phyloP scores from a whole-genome alignment of 148 eudicot species.

The Vaccinium corymbosum region DNA sequence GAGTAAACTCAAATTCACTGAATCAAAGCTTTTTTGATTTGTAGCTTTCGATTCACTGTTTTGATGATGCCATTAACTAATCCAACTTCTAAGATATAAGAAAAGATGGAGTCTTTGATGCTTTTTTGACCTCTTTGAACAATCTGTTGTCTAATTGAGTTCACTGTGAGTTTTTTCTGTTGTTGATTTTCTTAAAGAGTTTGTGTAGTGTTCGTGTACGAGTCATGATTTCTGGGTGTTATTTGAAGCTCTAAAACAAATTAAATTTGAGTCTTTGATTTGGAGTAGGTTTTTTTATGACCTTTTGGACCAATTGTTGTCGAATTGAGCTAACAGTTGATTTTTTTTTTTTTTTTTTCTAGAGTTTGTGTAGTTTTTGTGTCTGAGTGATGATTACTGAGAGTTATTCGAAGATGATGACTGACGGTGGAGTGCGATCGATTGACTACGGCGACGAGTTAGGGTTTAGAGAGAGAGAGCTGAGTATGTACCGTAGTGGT shows the following conservation, averaged over 20 bases:
- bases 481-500: slow-evolving; percentile 54
- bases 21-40: not conserved
- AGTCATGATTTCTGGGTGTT: not conserved
- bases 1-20: slow-evolving; percentile 6
- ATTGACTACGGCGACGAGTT: slow-evolving; percentile 55
- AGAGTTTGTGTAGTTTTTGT: not conserved
- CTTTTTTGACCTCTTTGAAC: slow-evolving; percentile 13
- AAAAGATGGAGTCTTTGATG: slow-evolving; percentile 20
- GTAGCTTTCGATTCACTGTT: slow-evolving; percentile 6
- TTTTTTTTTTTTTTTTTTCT: not conserved
- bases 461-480: slow-evolving; percentile 39
- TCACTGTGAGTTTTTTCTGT: not conserved
- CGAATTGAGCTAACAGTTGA: not conserved
- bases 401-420: slow-evolving; percentile 38
- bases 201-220: not conserved
- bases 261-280: slow-evolving; percentile 19
- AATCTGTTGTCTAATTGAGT: slow-evolving; percentile 6
- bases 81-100: not conserved
- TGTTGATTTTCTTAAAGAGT: no score
- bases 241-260: not conserved
- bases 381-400: slow-evolving; percentile 39
- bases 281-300: not conserved
- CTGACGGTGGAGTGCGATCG: slow-evolving; percentile 57
- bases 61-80: slow-evolving; percentile 12
- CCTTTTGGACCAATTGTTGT: slow-evolving; percentile 10